A percentile compares a stretch with the other conserved stretches of the same genome.
phyloP scores from a whole-genome alignment of 441 rosid genomes.

The Flueggea neowawraea region DNA sequence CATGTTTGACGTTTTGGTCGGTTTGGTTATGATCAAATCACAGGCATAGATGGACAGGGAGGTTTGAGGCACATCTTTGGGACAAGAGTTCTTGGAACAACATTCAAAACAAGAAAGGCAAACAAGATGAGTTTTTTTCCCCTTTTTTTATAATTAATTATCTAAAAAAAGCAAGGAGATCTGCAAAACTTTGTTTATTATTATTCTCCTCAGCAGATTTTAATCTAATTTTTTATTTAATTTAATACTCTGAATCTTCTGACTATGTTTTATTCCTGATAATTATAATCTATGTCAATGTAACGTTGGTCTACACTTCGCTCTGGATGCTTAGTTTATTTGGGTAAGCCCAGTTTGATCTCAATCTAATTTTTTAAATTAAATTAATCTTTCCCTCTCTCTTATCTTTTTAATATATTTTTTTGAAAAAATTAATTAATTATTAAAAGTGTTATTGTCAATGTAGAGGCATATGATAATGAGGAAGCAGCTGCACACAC shows the following conservation, averaged over 20 bases:
- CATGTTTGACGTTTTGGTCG: not conserved
- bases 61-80: constrained; percentile 95
- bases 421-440: not conserved
- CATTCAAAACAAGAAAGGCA: constrained; percentile 81
- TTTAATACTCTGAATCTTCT: constrained; percentile 19
- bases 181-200: constrained; percentile 21
- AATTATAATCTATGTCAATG: constrained; percentile 23
- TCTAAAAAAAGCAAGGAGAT: constrained; percentile 35
- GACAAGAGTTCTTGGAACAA: constrained; percentile 88
- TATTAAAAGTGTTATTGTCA: not conserved
- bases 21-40: not conserved
- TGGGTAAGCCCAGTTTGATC: constrained; percentile 58
- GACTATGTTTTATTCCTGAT: constrained; percentile 33
- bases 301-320: constrained; percentile 34
- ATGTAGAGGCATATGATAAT: constrained; percentile 79
- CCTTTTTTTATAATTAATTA: not conserved
- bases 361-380: constrained; percentile 1
- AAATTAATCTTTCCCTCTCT: not conserved
- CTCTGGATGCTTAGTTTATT: constrained; percentile 62
- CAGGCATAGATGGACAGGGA: constrained; percentile 95
- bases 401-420: not conserved
- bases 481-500: constrained; percentile 97
- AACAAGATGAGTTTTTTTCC: constrained; percentile 51
- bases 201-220: not conserved
- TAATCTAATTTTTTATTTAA: not conserved